Percentiles rank a stretch among this genome's conserved stretches.
Evolutionary conservation across 306 rosid species (phyloP).

Genomic region (Arachis hypogaea): DNA sequence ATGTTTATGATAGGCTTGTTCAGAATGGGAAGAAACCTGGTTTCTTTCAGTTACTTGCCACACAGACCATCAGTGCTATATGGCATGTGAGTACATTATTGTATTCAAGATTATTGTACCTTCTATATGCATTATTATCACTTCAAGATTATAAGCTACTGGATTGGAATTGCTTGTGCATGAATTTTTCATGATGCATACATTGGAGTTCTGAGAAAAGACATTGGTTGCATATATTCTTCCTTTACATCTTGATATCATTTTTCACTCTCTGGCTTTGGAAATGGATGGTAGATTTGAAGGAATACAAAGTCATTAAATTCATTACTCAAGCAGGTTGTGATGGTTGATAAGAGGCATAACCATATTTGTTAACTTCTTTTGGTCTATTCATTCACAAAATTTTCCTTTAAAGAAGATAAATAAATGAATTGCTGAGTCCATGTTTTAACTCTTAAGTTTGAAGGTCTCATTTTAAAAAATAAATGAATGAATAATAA

Average conservation of each 20-base stretch:
- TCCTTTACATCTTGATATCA: too few species aligned
- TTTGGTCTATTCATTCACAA: not conserved
- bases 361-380: conserved; percentile 13
- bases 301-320: conserved; percentile 16
- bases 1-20: conserved; percentile 90
- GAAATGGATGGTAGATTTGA: conserved; percentile 6
- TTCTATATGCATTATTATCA: not conserved
- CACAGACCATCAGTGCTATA: conserved; percentile 94
- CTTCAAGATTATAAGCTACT: conserved; percentile 19
- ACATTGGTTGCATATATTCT: not conserved
- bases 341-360: conserved; percentile 1
- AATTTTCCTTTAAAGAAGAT: not conserved
- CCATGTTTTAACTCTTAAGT: conserved; percentile 9
- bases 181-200: not conserved
- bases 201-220: not conserved
- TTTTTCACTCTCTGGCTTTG: not conserved
- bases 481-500: too few species aligned
- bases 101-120: conserved; percentile 16
- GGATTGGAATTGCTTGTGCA: not conserved
- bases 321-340: not conserved
- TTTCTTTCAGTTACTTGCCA: conserved; percentile 92
- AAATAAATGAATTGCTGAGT: not conserved
- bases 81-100: conserved; percentile 89
- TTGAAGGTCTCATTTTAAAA: not conserved
- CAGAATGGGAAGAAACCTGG: conserved; percentile 85